phyloP scores from a whole-genome alignment of 2,329 filamentous ascomycete species.

The Beauveria sp. region DNA sequence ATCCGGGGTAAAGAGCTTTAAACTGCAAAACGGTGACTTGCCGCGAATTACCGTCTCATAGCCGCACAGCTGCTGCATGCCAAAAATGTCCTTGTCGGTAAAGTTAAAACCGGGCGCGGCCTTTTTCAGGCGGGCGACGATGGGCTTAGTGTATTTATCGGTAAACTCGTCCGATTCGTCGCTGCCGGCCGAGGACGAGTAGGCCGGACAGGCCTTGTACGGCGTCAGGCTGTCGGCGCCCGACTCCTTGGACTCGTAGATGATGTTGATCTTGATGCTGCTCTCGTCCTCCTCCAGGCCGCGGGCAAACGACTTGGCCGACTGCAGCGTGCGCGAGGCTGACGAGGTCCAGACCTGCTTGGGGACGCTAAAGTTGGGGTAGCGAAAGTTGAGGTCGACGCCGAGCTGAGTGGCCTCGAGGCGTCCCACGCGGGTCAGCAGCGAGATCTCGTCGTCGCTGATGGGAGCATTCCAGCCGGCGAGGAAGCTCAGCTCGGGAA shows the following conservation, averaged over 20 bases:
- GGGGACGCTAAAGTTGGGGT: constrained; percentile 45
- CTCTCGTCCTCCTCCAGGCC: constrained; percentile 47
- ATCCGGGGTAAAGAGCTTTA: constrained; percentile 49
- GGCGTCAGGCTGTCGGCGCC: constrained; percentile 56
- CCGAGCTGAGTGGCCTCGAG: constrained; percentile 54
- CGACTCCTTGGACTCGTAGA: constrained; percentile 48
- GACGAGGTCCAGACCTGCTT: constrained; percentile 54
- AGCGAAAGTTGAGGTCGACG: constrained; percentile 49
- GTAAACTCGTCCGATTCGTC: constrained; percentile 44
- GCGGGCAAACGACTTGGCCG: constrained; percentile 49
- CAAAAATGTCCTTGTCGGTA: constrained; percentile 53
- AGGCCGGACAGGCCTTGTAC: constrained; percentile 57
- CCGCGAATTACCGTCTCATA: constrained; percentile 59
- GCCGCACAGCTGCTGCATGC: constrained; percentile 58
- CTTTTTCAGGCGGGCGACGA: constrained; percentile 47
- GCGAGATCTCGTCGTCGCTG: constrained; percentile 46
- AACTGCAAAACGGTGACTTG: constrained; percentile 52
- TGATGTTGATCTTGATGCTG: constrained; percentile 44
- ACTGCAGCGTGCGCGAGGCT: constrained; percentile 52
- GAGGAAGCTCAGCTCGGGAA: constrained; percentile 50
- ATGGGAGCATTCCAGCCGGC: constrained; percentile 49
- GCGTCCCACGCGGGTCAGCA: constrained; percentile 54
- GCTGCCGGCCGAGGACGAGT: constrained; percentile 49
- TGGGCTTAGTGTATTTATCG: constrained; percentile 51
- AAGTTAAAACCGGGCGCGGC: constrained; percentile 54